Evolutionary conservation across 2,329 filamentous ascomycete genomes (phyloP).

Genomic region (Microdochium bolleyi): DNA sequence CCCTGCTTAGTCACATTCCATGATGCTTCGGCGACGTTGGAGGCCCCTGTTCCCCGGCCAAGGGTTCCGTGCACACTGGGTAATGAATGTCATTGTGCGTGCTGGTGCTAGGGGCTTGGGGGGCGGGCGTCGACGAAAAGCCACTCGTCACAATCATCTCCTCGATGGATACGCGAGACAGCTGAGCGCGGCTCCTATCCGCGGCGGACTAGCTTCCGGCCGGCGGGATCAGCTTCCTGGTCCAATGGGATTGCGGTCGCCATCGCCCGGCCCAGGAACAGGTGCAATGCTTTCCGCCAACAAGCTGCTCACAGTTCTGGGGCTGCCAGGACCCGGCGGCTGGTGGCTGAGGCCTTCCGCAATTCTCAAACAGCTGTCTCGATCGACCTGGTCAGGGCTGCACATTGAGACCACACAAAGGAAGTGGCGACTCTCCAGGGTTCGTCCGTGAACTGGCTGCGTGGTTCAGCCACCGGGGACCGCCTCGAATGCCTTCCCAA

Average conservation of each 20-base stretch:
- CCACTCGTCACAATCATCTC: not conserved
- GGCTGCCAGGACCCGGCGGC: not conserved
- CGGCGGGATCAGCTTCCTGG: not conserved
- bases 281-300: too few relatives aligned
- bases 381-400: not conserved
- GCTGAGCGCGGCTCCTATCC: not conserved
- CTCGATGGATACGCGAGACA: not conserved
- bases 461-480: too few relatives aligned
- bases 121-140: not conserved
- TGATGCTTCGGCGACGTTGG: conserved; percentile 1
- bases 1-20: conserved; percentile 1
- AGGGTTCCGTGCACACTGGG: not conserved
- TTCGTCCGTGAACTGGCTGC: too few relatives aligned
- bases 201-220: not conserved
- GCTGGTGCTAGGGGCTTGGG: not conserved
- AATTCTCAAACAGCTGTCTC: not conserved
- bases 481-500: too few relatives aligned
- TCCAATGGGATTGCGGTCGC: not conserved
- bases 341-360: not conserved
- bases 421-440: not conserved
- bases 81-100: not conserved
- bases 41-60: conserved; percentile 3
- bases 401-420: not conserved
- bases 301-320: too few relatives aligned
- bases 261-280: not conserved